A percentile compares a stretch with the other conserved stretches of the same genome.
Conservation (phyloP, 805 yeast genomes). For the Lipomyces orientalis region DNA sequence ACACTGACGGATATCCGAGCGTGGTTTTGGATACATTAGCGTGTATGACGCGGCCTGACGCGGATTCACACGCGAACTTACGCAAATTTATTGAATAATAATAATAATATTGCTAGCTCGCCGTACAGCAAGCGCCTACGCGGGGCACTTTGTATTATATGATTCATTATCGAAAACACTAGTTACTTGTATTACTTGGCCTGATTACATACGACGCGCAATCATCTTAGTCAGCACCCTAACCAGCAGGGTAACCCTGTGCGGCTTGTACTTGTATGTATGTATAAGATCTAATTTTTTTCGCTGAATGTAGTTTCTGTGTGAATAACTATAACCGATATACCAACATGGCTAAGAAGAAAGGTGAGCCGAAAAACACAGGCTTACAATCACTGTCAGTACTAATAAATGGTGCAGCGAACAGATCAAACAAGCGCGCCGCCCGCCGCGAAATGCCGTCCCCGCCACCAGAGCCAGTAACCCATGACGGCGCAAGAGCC, state of each 20-base stretch:
- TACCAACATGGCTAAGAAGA: constrained; percentile 21
- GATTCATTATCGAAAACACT: no score
- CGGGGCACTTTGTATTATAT: neutral
- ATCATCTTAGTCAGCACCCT: neutral
- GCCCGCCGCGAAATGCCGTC: constrained; percentile 32
- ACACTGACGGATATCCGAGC: neutral
- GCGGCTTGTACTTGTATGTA: neutral
- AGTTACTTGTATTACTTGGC: neutral
- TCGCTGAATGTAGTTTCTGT: neutral
- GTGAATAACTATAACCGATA: neutral
- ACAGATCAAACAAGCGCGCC: constrained; percentile 26
- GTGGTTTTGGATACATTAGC: neutral
- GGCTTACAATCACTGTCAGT: no score
- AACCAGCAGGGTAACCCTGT: neutral
- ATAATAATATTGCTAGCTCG: neutral
- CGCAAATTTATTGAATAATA: neutral
- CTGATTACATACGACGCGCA: neutral
- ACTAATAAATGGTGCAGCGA: constrained; percentile 10
- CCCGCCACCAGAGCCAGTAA: constrained; percentile 15
- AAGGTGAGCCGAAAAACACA: constrained; percentile 1
- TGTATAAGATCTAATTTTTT: neutral
- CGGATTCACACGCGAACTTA: no score
- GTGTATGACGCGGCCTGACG: neutral
- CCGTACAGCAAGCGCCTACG: no score
- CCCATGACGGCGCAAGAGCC: constrained; percentile 24